Percentiles rank a stretch among this genome's conserved stretches.
These are phyloP conservation scores for Clavispora fructus DNA, from an alignment of 805 yeast genomes.

Conservation along the genomic window DNA sequence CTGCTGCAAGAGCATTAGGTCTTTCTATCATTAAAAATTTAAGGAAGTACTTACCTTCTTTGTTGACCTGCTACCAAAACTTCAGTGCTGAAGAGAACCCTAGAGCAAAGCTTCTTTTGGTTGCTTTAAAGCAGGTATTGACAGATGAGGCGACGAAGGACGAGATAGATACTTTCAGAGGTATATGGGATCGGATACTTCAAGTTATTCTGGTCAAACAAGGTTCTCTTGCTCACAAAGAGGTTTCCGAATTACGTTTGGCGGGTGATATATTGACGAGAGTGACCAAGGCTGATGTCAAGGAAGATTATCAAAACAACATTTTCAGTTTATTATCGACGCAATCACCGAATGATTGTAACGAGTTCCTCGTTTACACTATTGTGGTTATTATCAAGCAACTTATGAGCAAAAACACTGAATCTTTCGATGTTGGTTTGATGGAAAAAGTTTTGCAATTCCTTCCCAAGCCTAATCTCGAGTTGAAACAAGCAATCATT, in stretches of 20 bases:
- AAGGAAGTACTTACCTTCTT: conserved; percentile 29
- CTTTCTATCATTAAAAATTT: conserved; percentile 39
- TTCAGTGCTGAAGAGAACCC: conserved; percentile 5
- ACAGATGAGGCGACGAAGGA: conserved; percentile 8
- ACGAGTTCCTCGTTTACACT: conserved; percentile 21
- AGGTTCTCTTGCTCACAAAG: conserved; percentile 7
- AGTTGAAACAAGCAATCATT: conserved; percentile 56
- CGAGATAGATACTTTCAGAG: conserved; percentile 1
- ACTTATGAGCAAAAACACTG: conserved; percentile 13
- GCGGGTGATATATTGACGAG: conserved; percentile 33
- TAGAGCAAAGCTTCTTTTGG: conserved; percentile 12
- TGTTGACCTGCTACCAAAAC: conserved; percentile 22
- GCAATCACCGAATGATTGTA: conserved; percentile 2
- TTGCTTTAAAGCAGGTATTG: conserved; percentile 18
- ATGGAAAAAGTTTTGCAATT: conserved; percentile 13
- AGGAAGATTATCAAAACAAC: conserved; percentile 13
- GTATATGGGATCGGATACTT: conserved; percentile 10
- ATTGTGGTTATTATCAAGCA: conserved; percentile 31
- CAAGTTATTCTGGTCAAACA: conserved; percentile 3
- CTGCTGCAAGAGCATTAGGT: conserved; percentile 53
- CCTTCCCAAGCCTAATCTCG: conserved; percentile 34
- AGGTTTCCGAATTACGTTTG: conserved; percentile 24
- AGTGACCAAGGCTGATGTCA: conserved; percentile 14
- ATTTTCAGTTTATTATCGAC: conserved; percentile 10
- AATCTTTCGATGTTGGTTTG: conserved; percentile 5